phyloP scores from a whole-genome alignment of 441 rosid species.

The Theobroma grandiflorum region DNA sequence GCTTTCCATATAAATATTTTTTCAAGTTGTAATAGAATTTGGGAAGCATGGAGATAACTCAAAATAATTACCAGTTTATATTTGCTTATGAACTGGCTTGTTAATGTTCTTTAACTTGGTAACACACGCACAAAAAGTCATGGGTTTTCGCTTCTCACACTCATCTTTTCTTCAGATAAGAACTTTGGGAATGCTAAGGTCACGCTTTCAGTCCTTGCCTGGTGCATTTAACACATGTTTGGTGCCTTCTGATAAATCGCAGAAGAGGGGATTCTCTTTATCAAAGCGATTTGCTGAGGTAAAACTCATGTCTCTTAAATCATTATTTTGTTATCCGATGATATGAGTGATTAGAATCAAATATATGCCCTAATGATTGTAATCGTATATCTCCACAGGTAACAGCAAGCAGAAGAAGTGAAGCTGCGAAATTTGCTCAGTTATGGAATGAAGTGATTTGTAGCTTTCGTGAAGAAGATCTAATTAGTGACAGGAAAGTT shows the following conservation, averaged over 20 bases:
- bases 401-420: slow-evolving; percentile 91
- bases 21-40: slow-evolving; percentile 1
- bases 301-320: slow-evolving; percentile 31
- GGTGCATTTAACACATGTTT: slow-evolving; percentile 89
- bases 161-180: slow-evolving; percentile 63
- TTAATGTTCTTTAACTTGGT: slow-evolving; percentile 9
- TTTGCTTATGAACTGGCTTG: not conserved
- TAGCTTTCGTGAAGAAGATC: slow-evolving; percentile 99
- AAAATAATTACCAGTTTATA: not conserved
- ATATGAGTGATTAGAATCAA: slow-evolving; percentile 18
- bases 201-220: slow-evolving; percentile 96
- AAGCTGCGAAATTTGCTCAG: slow-evolving; percentile 99
- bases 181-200: slow-evolving; percentile 97
- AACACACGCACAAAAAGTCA: not conserved
- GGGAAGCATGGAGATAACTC: not conserved
- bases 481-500: slow-evolving; percentile 93
- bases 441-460: slow-evolving; percentile 98
- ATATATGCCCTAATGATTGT: slow-evolving; percentile 19
- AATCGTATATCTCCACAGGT: slow-evolving; percentile 57
- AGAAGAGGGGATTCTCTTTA: slow-evolving; percentile 90
- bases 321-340: slow-evolving; percentile 14
- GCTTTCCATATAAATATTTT: not conserved
- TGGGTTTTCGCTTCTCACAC: slow-evolving; percentile 16
- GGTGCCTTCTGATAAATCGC: slow-evolving; percentile 86
- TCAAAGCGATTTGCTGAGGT: slow-evolving; percentile 92